Conservation (phyloP, 2,329 filamentous ascomycete genomes). For the Talaromyces sp. region DNA sequence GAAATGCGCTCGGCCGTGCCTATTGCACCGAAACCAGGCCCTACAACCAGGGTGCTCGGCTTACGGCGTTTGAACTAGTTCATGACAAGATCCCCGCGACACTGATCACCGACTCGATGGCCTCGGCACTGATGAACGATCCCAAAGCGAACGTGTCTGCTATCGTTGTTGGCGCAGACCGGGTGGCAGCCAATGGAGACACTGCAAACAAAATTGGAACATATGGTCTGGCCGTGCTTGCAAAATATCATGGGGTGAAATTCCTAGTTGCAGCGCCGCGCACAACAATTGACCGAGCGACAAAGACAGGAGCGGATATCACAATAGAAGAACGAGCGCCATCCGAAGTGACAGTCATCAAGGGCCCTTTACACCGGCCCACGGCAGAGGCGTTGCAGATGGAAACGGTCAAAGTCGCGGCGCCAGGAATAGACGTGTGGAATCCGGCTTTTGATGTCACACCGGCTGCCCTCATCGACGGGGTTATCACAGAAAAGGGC, state of each 20-base stretch:
- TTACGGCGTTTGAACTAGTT: slow-evolving; percentile 95
- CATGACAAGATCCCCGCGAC: slow-evolving; percentile 89
- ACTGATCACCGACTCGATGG: slow-evolving; percentile 95
- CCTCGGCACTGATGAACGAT: slow-evolving; percentile 68
- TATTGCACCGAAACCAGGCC: slow-evolving; percentile 97
- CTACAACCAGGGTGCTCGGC: slow-evolving; percentile 92
- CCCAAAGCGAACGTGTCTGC: slow-evolving; percentile 66
- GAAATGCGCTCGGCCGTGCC: slow-evolving; percentile 66
- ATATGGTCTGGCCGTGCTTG: slow-evolving; percentile 86
- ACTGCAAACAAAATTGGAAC: slow-evolving; percentile 99
- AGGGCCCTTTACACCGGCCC: slow-evolving; percentile 65
- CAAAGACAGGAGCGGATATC: slow-evolving; percentile 71
- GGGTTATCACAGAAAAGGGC: slow-evolving; percentile 87
- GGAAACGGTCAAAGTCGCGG: slow-evolving; percentile 73
- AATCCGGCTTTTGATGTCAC: slow-evolving; percentile 98
- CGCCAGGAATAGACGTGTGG: slow-evolving; percentile 76
- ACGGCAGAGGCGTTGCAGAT: slow-evolving; percentile 42
- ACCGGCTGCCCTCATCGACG: slow-evolving; percentile 81
- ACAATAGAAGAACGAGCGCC: slow-evolving; percentile 82
- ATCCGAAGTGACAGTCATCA: slow-evolving; percentile 79
- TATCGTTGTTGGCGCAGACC: slow-evolving; percentile 89
- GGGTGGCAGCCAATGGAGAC: slow-evolving; percentile 93
- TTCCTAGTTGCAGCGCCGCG: slow-evolving; percentile 93
- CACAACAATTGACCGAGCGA: slow-evolving; percentile 85
- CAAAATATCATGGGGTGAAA: slow-evolving; percentile 79